Evolutionary conservation across 2,329 filamentous ascomycete species (phyloP), one percentile per base, ranked within the genome.

Genomic region (Phoma sp.): DNA sequence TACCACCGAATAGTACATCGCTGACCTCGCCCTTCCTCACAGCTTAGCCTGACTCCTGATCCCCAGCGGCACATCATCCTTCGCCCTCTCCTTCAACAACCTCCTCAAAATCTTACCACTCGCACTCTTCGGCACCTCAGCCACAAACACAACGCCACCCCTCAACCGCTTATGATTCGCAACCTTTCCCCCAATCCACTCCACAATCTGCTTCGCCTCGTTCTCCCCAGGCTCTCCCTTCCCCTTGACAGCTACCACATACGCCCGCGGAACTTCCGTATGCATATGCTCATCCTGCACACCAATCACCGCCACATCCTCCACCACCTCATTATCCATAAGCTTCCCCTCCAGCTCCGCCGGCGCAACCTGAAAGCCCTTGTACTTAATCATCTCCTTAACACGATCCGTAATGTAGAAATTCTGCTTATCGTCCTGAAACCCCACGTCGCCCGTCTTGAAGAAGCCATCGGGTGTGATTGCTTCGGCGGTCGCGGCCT

Each of bases 391-490:
- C n/a, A 71, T 37, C 34, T 70, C 68, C 42, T 71, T 71, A 21
- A 70, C 60, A 2, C 67, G 64, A 17, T 70, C 68, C 0, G 67
- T 70, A 32, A 70, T 69, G 60, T 66, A 69, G 48, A 71, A 69
- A 17, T 69, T 69, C 23, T 60, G 56, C 14, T 62, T 37, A 9
- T 57, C 42, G 37, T 71, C 68, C 9, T 65, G 58, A 26, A 64
- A 65, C 38, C 67, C 68, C 3, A 71, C 59, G 30, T 71, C 68
- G 14, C 68, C 68, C 2, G 68, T 71, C 21, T 69, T 65, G 43
- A 70, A 66, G 48, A 53, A 96, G 1, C 91, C 91, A 58, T 95
- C 91, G 0, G 77, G 59, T 1, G 88, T 89, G 53, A 93, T 85
- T 0, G 88, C 85, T 30, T 90, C 86, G 2, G 77, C 78, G 2